These are phyloP conservation scores for Mrakia gelida DNA, from an alignment of 768 basidiomycete genomes.

Conservation along the genomic window DNA sequence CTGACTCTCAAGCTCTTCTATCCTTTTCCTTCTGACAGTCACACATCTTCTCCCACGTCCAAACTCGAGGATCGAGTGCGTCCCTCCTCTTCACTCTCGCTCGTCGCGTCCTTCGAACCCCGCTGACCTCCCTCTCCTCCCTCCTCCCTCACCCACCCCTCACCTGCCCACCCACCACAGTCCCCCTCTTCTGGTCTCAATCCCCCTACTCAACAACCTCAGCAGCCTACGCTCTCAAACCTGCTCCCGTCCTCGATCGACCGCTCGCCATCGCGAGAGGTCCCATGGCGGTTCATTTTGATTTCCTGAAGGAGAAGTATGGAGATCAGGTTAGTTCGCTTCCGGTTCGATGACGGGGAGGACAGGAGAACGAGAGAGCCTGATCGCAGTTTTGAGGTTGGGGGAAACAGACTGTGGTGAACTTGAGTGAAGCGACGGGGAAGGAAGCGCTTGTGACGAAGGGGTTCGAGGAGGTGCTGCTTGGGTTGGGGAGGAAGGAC, in stretches of 20 bases:
- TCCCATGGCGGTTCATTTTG: constrained; percentile 68
- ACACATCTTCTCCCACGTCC: constrained; percentile 78
- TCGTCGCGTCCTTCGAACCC: background rate
- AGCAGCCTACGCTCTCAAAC: constrained; percentile 76
- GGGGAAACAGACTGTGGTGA: constrained; percentile 80
- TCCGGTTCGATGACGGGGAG: no score
- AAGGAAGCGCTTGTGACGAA: constrained; percentile 76
- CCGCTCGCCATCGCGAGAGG: constrained; percentile 68
- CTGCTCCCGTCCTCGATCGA: constrained; percentile 74
- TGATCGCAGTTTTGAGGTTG: no score
- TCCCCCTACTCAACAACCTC: constrained; percentile 68
- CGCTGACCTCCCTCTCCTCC: background rate
- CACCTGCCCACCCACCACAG: constrained; percentile 49
- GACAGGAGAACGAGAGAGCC: no score
- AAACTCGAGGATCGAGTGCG: constrained; percentile 86
- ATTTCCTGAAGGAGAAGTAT: constrained; percentile 60
- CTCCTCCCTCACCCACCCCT: no score
- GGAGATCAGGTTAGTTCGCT: constrained; percentile 64
- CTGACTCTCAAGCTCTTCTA: background rate
- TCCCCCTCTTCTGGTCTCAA: constrained; percentile 91
- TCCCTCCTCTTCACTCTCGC: constrained; percentile 24
- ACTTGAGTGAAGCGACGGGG: constrained; percentile 84
- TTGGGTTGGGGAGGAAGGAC: constrained; percentile 48
- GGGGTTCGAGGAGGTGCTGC: constrained; percentile 68
- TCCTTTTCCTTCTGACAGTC: background rate